Percentiles rank a stretch among this genome's conserved stretches.
Conservation (phyloP, 352 stramenopile species). For the Elongisporangium undulatum region DNA sequence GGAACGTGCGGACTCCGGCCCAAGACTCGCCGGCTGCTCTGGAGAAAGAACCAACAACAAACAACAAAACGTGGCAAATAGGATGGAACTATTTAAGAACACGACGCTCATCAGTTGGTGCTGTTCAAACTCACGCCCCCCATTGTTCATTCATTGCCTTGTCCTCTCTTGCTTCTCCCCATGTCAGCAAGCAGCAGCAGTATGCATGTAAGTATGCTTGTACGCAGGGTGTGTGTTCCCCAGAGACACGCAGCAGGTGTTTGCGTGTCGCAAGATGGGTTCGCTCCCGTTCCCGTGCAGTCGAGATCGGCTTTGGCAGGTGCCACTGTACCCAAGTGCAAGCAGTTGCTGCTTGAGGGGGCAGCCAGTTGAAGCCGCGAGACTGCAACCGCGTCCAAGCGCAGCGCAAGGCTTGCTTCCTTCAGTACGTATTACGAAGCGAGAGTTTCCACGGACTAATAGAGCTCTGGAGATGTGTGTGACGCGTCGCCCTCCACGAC, state of each 20-base stretch:
- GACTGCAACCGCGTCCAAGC: too few relatives aligned
- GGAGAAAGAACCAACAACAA: conserved; percentile 1
- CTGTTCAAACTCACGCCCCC: background rate
- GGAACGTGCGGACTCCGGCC: conserved; percentile 26
- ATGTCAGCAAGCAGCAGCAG: background rate
- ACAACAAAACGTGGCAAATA: conserved; percentile 33
- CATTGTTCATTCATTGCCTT: too few relatives aligned
- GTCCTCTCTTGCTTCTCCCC: too few relatives aligned
- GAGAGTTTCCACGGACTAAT: background rate
- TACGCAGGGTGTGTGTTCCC: background rate
- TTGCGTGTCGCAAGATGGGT: background rate
- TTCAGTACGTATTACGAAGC: too few relatives aligned
- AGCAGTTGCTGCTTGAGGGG: background rate
- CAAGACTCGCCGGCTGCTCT: conserved; percentile 12
- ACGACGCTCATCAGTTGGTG: background rate
- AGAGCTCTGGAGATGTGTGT: too few relatives aligned
- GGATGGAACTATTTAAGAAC: conserved; percentile 38
- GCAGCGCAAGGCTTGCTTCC: too few relatives aligned
- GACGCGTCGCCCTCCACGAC: background rate
- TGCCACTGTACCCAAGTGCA: background rate
- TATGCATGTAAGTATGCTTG: background rate
- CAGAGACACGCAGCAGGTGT: background rate
- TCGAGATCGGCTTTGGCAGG: background rate
- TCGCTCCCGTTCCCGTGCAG: background rate
- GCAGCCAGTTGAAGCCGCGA: background rate